A percentile compares a stretch with the other conserved stretches of the same genome.
phyloP scores from a whole-genome alignment of 192 early-diverging fungal genomes.

The Backusella mclennaniae region DNA sequence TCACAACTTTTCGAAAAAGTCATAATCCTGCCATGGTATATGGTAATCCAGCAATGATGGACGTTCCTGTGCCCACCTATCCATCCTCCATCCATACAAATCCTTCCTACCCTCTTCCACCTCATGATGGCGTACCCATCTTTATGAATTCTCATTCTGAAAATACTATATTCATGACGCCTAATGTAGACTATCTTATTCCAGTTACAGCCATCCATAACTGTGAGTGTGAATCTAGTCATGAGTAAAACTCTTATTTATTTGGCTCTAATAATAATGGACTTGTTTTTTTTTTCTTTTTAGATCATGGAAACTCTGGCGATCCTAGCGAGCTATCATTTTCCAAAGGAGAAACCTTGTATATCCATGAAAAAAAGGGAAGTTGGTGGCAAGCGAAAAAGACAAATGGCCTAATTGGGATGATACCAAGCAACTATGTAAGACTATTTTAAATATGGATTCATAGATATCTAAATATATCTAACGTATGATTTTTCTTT shows the following conservation, averaged over 20 bases:
- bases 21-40: neutral
- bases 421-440: constrained; percentile 87
- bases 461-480: neutral
- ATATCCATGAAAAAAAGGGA: constrained; percentile 87
- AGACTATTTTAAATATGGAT: neutral
- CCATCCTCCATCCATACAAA: neutral
- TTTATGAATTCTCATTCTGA: neutral
- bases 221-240: neutral
- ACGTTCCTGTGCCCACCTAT: constrained; percentile 4
- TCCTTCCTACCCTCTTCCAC: neutral
- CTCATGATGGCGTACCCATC: neutral
- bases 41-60: neutral
- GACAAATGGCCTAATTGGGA: constrained; percentile 77
- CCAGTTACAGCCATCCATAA: constrained; percentile 43
- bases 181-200: constrained; percentile 47
- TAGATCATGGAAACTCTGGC: constrained; percentile 82
- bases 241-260: constrained; percentile 37
- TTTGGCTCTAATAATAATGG: constrained; percentile 49
- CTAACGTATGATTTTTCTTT: neutral
- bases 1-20: neutral
- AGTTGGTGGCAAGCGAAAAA: constrained; percentile 97
- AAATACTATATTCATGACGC: neutral
- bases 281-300: neutral
- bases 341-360: constrained; percentile 83
- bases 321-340: constrained; percentile 94